These are phyloP conservation scores for Solanum clarkiae DNA, from an alignment of 257 asterid genomes.

Conservation along the genomic window DNA sequence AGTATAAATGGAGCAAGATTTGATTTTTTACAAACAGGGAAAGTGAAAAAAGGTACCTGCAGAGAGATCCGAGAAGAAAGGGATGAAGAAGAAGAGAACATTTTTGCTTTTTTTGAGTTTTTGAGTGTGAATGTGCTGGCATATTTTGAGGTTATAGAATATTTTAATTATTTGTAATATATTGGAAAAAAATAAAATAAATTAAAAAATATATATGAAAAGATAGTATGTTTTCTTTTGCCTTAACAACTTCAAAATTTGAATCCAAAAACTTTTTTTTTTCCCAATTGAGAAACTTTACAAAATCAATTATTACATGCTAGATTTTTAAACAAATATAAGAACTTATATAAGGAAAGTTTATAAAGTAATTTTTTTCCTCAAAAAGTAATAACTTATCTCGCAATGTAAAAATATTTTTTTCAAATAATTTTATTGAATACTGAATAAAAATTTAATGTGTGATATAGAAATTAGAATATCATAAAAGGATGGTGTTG, in stretches of 20 bases:
- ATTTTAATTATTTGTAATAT: background rate
- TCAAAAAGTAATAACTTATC: background rate
- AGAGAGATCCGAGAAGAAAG: slow-evolving; percentile 7
- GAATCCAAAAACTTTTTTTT: background rate
- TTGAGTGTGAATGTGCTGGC: background rate
- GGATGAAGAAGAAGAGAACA: background rate
- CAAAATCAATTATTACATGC: background rate
- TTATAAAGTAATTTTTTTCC: background rate
- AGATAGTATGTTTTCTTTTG: background rate
- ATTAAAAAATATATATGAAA: background rate
- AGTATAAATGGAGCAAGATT: background rate
- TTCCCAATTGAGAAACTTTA: background rate
- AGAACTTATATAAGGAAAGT: background rate
- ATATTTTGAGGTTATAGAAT: background rate
- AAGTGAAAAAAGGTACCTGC: background rate
- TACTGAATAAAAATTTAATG: background rate
- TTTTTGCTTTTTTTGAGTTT: background rate
- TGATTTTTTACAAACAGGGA: background rate
- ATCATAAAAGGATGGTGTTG: background rate
- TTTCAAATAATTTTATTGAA: background rate
- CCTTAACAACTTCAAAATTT: background rate
- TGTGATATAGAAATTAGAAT: background rate
- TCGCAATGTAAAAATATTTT: background rate
- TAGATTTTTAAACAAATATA: background rate
- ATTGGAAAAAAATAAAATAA: background rate